Conservation (phyloP, 2,329 filamentous ascomycete genomes). For the Calcarisporium arbuscula region DNA sequence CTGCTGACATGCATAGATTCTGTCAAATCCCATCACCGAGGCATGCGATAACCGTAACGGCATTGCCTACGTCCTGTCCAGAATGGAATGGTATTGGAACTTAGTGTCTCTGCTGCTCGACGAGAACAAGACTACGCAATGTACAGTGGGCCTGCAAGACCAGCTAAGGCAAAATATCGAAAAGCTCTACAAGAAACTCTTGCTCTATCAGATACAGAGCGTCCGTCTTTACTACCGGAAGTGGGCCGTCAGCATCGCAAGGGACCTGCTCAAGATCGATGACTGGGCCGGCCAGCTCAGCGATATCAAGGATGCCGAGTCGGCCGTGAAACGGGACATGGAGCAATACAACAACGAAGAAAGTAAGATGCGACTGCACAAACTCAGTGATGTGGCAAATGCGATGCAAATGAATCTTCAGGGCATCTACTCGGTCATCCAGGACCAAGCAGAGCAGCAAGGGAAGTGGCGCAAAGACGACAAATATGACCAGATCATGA, state of each 20-base stretch:
- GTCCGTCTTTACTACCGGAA: conserved; percentile 28
- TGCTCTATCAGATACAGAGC: conserved; percentile 35
- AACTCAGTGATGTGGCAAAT: too few relatives aligned
- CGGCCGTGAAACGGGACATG: conserved; percentile 8
- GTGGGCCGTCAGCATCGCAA: conserved; percentile 18
- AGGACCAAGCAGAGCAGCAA: conserved; percentile 10
- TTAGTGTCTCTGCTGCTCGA: conserved; percentile 22
- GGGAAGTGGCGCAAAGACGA: conserved; percentile 9
- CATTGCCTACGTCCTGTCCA: conserved; percentile 26
- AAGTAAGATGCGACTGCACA: too few relatives aligned
- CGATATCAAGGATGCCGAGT: conserved; percentile 22
- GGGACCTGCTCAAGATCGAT: conserved; percentile 23
- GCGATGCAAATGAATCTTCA: conserved; percentile 8
- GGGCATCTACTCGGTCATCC: conserved; percentile 6
- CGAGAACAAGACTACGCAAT: too few relatives aligned
- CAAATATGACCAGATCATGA: conserved; percentile 15
- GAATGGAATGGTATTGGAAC: conserved; percentile 32
- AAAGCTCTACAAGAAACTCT: conserved; percentile 30
- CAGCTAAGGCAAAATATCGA: conserved; percentile 20
- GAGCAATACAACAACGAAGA: conserved; percentile 11
- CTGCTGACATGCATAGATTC: conserved; percentile 16
- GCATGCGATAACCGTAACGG: conserved; percentile 24
- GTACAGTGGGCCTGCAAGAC: conserved; percentile 8
- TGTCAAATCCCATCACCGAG: conserved; percentile 21
- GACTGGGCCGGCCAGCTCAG: conserved; percentile 25